phyloP scores from a whole-genome alignment of 2,329 filamentous ascomycete species.

The Knufia fluminis region DNA sequence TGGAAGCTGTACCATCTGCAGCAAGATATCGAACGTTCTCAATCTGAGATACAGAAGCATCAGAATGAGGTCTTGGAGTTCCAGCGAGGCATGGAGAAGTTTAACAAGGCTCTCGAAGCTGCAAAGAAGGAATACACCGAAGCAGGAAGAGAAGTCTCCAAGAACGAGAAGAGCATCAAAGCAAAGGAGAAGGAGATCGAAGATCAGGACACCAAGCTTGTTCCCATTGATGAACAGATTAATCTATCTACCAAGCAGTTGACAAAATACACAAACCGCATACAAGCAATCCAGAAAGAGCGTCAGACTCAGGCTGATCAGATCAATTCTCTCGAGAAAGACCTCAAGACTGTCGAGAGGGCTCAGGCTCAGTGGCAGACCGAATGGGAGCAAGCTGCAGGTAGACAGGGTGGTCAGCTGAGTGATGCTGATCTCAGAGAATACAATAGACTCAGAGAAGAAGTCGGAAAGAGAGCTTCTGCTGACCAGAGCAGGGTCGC shows the following conservation, averaged over 20 bases:
- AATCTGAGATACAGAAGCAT: constrained; percentile 79
- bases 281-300: constrained; percentile 65
- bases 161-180: constrained; percentile 77
- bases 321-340: constrained; percentile 67
- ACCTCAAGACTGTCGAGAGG: constrained; percentile 76
- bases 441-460: constrained; percentile 73
- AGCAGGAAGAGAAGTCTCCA: constrained; percentile 64
- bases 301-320: constrained; percentile 60
- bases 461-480: constrained; percentile 75
- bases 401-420: constrained; percentile 76
- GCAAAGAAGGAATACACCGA: constrained; percentile 76
- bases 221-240: constrained; percentile 90
- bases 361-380: constrained; percentile 79
- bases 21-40: constrained; percentile 83
- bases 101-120: constrained; percentile 67
- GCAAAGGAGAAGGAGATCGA: constrained; percentile 79
- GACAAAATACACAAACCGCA: constrained; percentile 57
- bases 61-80: constrained; percentile 93
- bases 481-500: constrained; percentile 74
- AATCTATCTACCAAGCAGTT: constrained; percentile 64
- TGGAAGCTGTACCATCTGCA: constrained; percentile 98
- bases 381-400: constrained; percentile 74
- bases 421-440: constrained; percentile 80
- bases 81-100: constrained; percentile 76
- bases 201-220: constrained; percentile 71